Evolutionary conservation across 768 basidiomycete genomes (phyloP), one percentile per base, ranked within the genome.

Genomic region (Ephemerocybe angulata): DNA sequence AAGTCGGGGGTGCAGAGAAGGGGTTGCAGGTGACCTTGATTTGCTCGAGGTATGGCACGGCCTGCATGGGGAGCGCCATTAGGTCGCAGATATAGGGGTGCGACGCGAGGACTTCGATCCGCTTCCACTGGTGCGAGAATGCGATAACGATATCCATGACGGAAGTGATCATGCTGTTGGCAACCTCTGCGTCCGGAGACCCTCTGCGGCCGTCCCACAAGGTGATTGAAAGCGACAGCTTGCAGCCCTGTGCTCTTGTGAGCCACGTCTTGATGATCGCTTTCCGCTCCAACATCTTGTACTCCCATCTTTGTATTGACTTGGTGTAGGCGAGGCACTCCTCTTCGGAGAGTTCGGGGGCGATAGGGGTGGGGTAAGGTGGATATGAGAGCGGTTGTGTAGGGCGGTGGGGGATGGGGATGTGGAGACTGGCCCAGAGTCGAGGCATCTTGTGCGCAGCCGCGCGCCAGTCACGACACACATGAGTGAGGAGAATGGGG

Each of bases 381-480:
- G 48, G 31, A 24, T 35, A 35, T 4, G 31, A 30, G 21, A 33
- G 22, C n/a, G 48, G 48, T 30, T 50, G 31, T 19, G 19, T 17
- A 3, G 48, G 48, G 15, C 48, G 48, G 22, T 35, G 30, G 3
- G 58, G 61, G 21, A 62, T 51, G n/a, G 50, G 49, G 19, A 63
- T 52, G 31, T 63, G 62, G 41, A 63, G 52, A 25, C 58, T 52
- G 0, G 60, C 41, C 63, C 61, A 64, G 24, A 64, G 50, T 3
- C 38, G 35, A 13, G 63, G 58, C 19, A 59, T 62, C 21, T 49
- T 28, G 13, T 50, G 48, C 5, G 56, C 55, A 25, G 60, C 40
- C 15, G 51, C 47, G 5, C 63, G 52, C 63, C 63, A 64, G 21
- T n/a, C 27, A 19, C 49, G 54, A 44, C 61, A 64, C 28, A 64